A percentile compares a stretch with the other conserved stretches of the same genome.
These are phyloP conservation scores for Bretschneidera sinensis DNA, from an alignment of 345 rosid species.

Conservation along the genomic window DNA sequence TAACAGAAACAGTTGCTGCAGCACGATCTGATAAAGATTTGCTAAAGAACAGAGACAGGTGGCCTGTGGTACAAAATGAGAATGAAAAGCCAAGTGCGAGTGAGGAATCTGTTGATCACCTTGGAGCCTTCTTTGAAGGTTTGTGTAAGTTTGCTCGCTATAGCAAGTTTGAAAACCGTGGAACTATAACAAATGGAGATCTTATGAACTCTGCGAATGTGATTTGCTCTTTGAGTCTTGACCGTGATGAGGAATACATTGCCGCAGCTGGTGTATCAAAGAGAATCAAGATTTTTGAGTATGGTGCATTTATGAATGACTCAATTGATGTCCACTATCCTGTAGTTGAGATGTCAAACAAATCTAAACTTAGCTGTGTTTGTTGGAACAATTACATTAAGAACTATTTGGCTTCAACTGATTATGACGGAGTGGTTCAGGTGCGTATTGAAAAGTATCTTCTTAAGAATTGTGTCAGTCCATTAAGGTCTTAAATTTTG, in stretches of 20 bases:
- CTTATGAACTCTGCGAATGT: conserved; percentile 71
- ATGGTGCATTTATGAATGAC: conserved; percentile 60
- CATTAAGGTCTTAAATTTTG: conserved; percentile 3
- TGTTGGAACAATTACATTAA: conserved; percentile 91
- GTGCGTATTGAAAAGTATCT: conserved; percentile 28
- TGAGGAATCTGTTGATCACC: conserved; percentile 38
- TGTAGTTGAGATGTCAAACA: conserved; percentile 72
- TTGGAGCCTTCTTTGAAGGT: conserved; percentile 69
- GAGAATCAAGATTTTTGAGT: conserved; percentile 80
- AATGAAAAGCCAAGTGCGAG: conserved; percentile 28
- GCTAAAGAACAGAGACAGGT: conserved; percentile 30
- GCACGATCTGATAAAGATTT: conserved; percentile 37
- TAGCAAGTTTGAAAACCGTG: conserved; percentile 70
- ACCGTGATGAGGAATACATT: conserved; percentile 68
- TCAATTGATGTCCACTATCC: conserved; percentile 80
- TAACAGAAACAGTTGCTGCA: conserved; percentile 27
- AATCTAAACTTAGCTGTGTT: conserved; percentile 74
- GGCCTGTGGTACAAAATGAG: conserved; percentile 28
- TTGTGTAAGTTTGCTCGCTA: conserved; percentile 74
- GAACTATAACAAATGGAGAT: conserved; percentile 66
- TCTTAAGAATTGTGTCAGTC: background rate
- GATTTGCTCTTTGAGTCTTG: conserved; percentile 75
- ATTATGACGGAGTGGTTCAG: conserved; percentile 82
- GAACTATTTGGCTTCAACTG: conserved; percentile 86
- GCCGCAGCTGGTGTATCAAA: conserved; percentile 94